These are phyloP conservation scores for Arthrinium puccinioides DNA, from an alignment of 2,329 filamentous ascomycete species.

Conservation along the genomic window DNA sequence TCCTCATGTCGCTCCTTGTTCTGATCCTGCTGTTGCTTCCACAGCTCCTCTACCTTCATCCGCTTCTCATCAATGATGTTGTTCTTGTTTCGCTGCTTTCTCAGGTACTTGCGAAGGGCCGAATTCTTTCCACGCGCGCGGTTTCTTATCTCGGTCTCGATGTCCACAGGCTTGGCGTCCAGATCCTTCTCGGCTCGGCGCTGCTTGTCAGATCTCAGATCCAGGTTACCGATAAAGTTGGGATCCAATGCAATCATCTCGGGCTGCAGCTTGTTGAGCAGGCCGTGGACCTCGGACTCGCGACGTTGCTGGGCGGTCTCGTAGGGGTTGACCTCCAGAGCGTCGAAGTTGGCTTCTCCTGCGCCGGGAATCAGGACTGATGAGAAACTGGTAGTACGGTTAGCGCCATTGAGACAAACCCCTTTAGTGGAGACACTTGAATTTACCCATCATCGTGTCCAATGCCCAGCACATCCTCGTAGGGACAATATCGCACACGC, in stretches of 20 bases:
- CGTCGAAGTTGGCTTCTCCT: conserved; percentile 96
- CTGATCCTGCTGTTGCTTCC: conserved; percentile 63
- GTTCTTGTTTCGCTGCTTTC: conserved; percentile 90
- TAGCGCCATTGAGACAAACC: too few relatives aligned
- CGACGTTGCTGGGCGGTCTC: conserved; percentile 89
- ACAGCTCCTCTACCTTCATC: conserved; percentile 76
- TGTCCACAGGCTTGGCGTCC: conserved; percentile 56
- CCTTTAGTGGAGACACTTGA: too few relatives aligned
- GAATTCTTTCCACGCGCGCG: conserved; percentile 84
- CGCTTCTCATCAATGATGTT: conserved; percentile 97
- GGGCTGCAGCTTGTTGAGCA: conserved; percentile 91
- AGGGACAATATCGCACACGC: conserved; percentile 84
- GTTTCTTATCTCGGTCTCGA: conserved; percentile 62
- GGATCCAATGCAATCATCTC: conserved; percentile 97
- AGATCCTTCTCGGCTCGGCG: conserved; percentile 70
- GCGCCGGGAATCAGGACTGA: conserved; percentile 87
- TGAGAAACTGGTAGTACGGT: too few relatives aligned
- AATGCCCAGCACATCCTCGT: conserved; percentile 85
- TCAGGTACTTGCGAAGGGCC: conserved; percentile 75
- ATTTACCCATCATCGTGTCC: conserved; percentile 77
- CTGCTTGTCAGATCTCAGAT: conserved; percentile 73
- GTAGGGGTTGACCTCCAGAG: conserved; percentile 89
- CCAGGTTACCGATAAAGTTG: conserved; percentile 82
- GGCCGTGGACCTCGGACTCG: conserved; percentile 79
- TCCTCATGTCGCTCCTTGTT: conserved; percentile 56